A percentile compares a stretch with the other conserved stretches of the same genome.
Evolutionary conservation across 2,329 filamentous ascomycete genomes (phyloP).

Genomic region (Fonsecaea pedrosoi): DNA sequence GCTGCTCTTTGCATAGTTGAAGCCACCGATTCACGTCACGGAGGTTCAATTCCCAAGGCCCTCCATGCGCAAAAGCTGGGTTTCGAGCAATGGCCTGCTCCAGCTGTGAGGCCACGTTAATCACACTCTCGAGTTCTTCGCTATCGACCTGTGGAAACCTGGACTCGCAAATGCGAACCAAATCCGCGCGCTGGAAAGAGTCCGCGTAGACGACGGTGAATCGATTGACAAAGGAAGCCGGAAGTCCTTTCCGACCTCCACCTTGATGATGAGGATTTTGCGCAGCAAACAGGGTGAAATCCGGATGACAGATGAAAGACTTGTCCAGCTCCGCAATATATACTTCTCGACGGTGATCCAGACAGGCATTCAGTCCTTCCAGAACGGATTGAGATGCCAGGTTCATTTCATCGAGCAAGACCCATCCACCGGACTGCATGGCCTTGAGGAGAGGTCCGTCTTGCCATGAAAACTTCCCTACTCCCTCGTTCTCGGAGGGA

Average conservation of each 20-base stretch:
- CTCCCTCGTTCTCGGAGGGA: constrained; percentile 87
- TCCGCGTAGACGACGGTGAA: constrained; percentile 98
- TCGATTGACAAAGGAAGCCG: constrained; percentile 94
- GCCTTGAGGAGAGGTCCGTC: constrained; percentile 94
- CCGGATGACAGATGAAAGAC: constrained; percentile 84
- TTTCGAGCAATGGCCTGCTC: constrained; percentile 71
- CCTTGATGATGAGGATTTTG: constrained; percentile 98
- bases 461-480: constrained; percentile 91
- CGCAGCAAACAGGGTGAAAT: constrained; percentile 94
- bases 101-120: constrained; percentile 80
- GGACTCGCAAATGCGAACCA: constrained; percentile 79
- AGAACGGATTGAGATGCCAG: constrained; percentile 94
- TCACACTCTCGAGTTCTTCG: constrained; percentile 69
- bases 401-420: constrained; percentile 98
- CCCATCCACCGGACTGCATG: constrained; percentile 97
- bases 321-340: constrained; percentile 96
- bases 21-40: constrained; percentile 91
- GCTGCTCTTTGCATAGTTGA: constrained; percentile 64
- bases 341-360: constrained; percentile 94
- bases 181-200: constrained; percentile 79
- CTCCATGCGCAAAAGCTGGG: constrained; percentile 62
- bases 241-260: constrained; percentile 90
- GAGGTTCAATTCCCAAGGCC: constrained; percentile 95
- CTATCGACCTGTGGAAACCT: constrained; percentile 71
- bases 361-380: constrained; percentile 92